Evolutionary conservation across 495 filamentous ascomycete species (phyloP).

Genomic region (Daldinia decipiens): DNA sequence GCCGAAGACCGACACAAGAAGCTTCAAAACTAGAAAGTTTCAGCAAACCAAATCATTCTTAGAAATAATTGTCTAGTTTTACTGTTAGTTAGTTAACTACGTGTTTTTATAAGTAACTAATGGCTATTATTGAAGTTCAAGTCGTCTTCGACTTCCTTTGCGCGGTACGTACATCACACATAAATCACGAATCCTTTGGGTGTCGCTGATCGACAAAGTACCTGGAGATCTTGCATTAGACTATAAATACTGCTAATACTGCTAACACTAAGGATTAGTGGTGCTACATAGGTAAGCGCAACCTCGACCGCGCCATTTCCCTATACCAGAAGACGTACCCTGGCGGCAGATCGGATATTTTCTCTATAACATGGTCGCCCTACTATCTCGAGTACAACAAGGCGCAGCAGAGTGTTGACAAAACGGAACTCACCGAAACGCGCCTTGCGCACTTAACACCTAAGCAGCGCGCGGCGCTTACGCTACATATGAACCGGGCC

Average conservation of each 20-base stretch:
- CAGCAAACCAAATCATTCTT: background rate
- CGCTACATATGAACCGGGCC: slow-evolving; percentile 63
- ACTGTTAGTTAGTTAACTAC: background rate
- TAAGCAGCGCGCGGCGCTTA: slow-evolving; percentile 55
- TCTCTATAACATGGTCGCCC: slow-evolving; percentile 76
- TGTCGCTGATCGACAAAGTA: background rate
- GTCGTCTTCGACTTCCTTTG: slow-evolving; percentile 2
- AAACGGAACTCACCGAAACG: slow-evolving; percentile 62
- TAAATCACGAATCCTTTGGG: background rate
- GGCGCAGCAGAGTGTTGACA: slow-evolving; percentile 41
- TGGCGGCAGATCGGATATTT: slow-evolving; percentile 68
- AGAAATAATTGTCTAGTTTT: background rate
- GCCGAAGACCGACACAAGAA: slow-evolving; percentile 1
- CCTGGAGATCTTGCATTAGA: background rate
- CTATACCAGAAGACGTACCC: slow-evolving; percentile 69
- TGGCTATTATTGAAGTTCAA: background rate
- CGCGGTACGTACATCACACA: background rate
- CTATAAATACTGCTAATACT: no score
- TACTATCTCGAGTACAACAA: slow-evolving; percentile 81
- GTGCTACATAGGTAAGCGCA: slow-evolving; percentile 87
- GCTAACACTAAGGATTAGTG: slow-evolving; percentile 22
- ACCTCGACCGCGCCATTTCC: slow-evolving; percentile 74
- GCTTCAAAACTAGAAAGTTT: background rate
- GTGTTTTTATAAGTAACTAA: background rate
- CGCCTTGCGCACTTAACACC: slow-evolving; percentile 13